Evolutionary conservation across 2,329 filamentous ascomycete species (phyloP).

Genomic region (Aspergillus sp.): DNA sequence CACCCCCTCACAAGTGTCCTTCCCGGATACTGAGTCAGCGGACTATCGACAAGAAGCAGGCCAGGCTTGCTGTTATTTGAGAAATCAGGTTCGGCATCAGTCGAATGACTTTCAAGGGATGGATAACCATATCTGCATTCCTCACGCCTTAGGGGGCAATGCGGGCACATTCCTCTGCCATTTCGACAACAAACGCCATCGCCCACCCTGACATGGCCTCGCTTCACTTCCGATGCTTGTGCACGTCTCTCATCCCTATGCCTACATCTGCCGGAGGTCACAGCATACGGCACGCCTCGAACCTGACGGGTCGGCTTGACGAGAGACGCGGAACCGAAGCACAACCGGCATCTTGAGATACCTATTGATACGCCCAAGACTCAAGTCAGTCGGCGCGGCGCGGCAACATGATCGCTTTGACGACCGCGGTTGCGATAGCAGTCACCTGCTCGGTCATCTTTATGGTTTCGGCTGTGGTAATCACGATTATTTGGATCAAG

Average conservation of each 20-base stretch:
- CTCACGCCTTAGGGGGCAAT: conserved; percentile 31
- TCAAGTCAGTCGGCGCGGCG: background rate
- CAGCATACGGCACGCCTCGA: conserved; percentile 5
- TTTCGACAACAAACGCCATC: conserved; percentile 38
- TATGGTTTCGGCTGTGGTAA: conserved; percentile 37
- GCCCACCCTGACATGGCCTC: conserved; percentile 15
- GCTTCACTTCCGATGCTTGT: conserved; percentile 18
- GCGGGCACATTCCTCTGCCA: conserved; percentile 36
- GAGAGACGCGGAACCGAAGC: background rate
- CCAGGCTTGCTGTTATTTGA: background rate
- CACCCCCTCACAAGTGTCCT: background rate
- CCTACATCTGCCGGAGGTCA: conserved; percentile 13
- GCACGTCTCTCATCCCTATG: conserved; percentile 17
- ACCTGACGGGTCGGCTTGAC: background rate
- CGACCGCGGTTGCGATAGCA: conserved; percentile 40
- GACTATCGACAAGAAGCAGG: background rate
- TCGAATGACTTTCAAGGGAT: conserved; percentile 13
- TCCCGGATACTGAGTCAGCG: background rate
- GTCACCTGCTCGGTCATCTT: conserved; percentile 40
- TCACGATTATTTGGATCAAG: conserved; percentile 41
- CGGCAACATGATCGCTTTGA: conserved; percentile 38
- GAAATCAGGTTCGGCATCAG: conserved; percentile 1
- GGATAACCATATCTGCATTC: conserved; percentile 36
- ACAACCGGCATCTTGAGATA: background rate
- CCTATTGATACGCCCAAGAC: background rate